phyloP scores from a whole-genome alignment of 257 asterid genomes.

The Cruciata laevipes region DNA sequence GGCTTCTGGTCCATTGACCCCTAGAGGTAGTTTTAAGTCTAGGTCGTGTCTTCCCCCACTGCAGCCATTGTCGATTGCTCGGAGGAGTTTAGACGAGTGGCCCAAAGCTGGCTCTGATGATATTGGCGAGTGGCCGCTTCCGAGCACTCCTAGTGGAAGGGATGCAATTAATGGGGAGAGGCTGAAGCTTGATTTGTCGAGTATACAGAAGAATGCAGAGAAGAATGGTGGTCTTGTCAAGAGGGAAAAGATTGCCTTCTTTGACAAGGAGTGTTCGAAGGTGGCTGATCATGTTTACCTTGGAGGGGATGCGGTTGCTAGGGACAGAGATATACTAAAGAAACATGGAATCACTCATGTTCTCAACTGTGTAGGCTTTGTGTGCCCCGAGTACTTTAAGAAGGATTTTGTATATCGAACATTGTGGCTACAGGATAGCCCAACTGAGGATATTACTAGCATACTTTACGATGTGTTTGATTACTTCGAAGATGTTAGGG shows the following conservation, averaged over 20 bases:
- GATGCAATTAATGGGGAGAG: slow-evolving; percentile 33
- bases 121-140: slow-evolving; percentile 50
- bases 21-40: slow-evolving; percentile 39
- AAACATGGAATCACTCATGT: slow-evolving; percentile 40
- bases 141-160: slow-evolving; percentile 42
- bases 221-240: slow-evolving; percentile 36
- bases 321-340: slow-evolving; percentile 37
- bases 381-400: slow-evolving; percentile 44
- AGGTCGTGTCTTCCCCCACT: slow-evolving; percentile 44
- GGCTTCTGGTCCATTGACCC: slow-evolving; percentile 30
- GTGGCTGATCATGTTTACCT: slow-evolving; percentile 43
- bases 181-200: slow-evolving; percentile 47
- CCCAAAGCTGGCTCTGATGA: slow-evolving; percentile 57
- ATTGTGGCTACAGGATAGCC: slow-evolving; percentile 54
- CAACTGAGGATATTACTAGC: slow-evolving; percentile 51
- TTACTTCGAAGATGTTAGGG: slow-evolving; percentile 49
- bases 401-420: slow-evolving; percentile 39
- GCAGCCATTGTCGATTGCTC: slow-evolving; percentile 44
- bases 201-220: slow-evolving; percentile 31
- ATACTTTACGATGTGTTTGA: slow-evolving; percentile 53
- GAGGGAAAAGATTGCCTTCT: slow-evolving; percentile 42
- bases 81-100: slow-evolving; percentile 53
- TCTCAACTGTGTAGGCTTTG: slow-evolving; percentile 50
- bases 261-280: slow-evolving; percentile 46
- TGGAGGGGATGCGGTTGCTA: slow-evolving; percentile 48